phyloP scores from a whole-genome alignment of 1,284 basidiomycete genomes.

The Violaceomyces palustris region DNA sequence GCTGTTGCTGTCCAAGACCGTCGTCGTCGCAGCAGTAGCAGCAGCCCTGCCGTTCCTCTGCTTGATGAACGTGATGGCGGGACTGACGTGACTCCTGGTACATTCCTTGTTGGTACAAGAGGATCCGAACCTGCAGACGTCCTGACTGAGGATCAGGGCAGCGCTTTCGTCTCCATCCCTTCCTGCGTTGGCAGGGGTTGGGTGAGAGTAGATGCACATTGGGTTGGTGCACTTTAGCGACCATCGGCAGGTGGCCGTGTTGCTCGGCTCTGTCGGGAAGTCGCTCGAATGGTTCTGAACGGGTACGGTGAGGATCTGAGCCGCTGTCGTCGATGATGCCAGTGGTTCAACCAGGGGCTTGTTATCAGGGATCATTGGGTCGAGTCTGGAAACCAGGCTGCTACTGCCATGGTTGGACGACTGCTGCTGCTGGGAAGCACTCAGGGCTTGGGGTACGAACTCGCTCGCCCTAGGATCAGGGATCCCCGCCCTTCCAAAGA shows the following conservation, averaged over 20 bases:
- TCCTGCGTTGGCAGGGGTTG: slow-evolving; percentile 38
- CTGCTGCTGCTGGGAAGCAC: not conserved
- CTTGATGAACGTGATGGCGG: slow-evolving; percentile 27
- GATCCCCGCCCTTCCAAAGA: slow-evolving; percentile 41
- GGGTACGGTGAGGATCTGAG: too few species aligned
- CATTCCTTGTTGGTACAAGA: slow-evolving; percentile 43
- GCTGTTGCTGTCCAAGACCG: not conserved
- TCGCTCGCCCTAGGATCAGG: slow-evolving; percentile 44
- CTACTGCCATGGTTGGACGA: not conserved
- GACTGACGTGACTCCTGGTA: slow-evolving; percentile 42
- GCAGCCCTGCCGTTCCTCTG: slow-evolving; percentile 3
- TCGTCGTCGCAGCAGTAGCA: not conserved
- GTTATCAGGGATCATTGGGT: slow-evolving; percentile 46
- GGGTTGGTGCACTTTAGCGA: slow-evolving; percentile 45
- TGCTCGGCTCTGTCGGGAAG: slow-evolving; percentile 34
- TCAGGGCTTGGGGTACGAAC: slow-evolving; percentile 26
- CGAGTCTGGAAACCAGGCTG: slow-evolving; percentile 26
- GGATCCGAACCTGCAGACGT: slow-evolving; percentile 34
- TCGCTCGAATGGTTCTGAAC: slow-evolving; percentile 9
- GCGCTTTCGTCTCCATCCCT: slow-evolving; percentile 28
- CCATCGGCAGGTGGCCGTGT: slow-evolving; percentile 41
- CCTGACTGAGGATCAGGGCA: slow-evolving; percentile 38
- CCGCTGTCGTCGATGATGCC: too few species aligned
- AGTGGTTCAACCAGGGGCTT: too few species aligned
- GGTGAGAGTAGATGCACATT: slow-evolving; percentile 44